Base-by-base conservation (phyloP, 768 basidiomycete genomes). In the Boletus rubroflammeus region DNA sequence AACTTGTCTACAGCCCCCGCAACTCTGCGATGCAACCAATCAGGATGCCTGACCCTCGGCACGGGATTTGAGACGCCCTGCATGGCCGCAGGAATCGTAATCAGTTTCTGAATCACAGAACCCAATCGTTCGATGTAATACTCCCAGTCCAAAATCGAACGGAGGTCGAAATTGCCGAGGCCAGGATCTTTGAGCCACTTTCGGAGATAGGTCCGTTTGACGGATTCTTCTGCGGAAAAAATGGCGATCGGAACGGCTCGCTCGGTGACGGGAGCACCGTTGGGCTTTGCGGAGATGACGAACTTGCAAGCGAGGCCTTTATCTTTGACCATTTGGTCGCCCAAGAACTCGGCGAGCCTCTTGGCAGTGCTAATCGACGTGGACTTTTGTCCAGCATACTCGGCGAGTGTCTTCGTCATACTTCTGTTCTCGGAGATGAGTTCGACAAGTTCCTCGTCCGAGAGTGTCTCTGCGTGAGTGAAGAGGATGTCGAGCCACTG, bases 251-350 rank as follows among this genome's bases (percentile, higher is more conserved):
- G 97, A 43, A 99, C 84, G 9, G 96, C 97, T 45, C 97, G 85
- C 57, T 98, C 97, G 5, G 97, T 98, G 60, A 99, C 94, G 1
- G 97, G 93, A 1, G 96, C 90, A 2, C 95, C 95, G 15, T 80
- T 75, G 2, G 97, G 97, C 64, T 89, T 90, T 3, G 89, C 88
- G 25, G 96, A 98, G 66, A 99, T 98, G 76, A 99, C 93, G 73
- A 99, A 99, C 67, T 93, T 94, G 80, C 97, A 98, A 9, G 97
- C 92, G 17, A 99, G 84, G 53, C 97, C 97, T 68, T 98, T 99
- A 75, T 98, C 97, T 72, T 98, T 98, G 63, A 98, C 95, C 97
- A 99, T 99, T 63, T 94, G 90, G 67, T 94, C 86, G 31, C 97
- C 97, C 52, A 99, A 74, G 75, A 99, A 98, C 68, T 99, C 97